These are phyloP conservation scores for Alternaria arborescens DNA, from an alignment of 2,329 filamentous ascomycete species.

Conservation along the genomic window DNA sequence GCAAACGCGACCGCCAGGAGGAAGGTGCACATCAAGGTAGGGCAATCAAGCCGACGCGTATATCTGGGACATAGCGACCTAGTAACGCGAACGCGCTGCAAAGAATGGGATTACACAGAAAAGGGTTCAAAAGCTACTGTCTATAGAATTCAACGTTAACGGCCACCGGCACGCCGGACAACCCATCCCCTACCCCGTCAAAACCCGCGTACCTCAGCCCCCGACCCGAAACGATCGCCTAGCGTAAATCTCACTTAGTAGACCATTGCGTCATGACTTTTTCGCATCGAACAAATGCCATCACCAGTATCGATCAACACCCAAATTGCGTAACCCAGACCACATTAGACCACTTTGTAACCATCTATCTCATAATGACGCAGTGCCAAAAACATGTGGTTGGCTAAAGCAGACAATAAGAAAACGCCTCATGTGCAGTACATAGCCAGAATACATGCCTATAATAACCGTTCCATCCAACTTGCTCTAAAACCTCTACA, in stretches of 20 bases:
- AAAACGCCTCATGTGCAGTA: background rate
- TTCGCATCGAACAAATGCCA: conserved; percentile 19
- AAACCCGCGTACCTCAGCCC: conserved; percentile 8
- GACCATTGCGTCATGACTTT: conserved; percentile 42
- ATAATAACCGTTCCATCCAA: conserved; percentile 9
- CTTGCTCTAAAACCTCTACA: background rate
- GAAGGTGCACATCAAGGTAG: background rate
- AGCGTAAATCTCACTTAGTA: conserved; percentile 8
- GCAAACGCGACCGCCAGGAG: background rate
- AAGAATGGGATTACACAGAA: background rate
- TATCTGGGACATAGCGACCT: background rate
- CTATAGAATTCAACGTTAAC: background rate
- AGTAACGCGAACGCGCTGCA: background rate
- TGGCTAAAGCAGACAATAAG: conserved; percentile 10
- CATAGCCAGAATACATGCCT: background rate
- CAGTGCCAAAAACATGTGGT: conserved; percentile 11
- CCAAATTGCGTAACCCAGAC: conserved; percentile 1
- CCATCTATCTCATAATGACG: conserved; percentile 20
- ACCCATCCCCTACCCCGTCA: conserved; percentile 8
- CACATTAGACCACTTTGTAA: background rate
- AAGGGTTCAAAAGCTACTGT: background rate
- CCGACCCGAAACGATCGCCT: conserved; percentile 15
- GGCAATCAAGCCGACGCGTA: background rate
- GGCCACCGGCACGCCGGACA: background rate
- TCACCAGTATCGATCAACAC: conserved; percentile 4